Base-by-base conservation (phyloP, 169 alveolate genomes). In the Eimeria maxima region DNA sequence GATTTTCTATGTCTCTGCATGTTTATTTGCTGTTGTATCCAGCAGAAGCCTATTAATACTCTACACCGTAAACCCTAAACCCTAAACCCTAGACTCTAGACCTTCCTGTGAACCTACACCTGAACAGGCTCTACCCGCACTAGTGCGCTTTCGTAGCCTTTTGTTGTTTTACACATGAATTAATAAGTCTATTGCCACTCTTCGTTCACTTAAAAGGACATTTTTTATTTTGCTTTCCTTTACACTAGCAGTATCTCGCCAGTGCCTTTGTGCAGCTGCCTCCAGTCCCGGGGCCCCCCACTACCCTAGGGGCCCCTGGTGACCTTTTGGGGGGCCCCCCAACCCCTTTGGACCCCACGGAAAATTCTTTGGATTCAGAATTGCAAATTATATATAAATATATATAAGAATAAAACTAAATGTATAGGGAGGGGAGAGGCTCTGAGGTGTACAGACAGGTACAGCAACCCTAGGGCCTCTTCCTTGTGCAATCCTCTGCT, bases 81-180 rank as follows among this genome's bases (percentile, higher is more conserved):
- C 55, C 84, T 73, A 73, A 73, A 73, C 55, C n/a, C 55, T 38
- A 73, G 38, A 73, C 84, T 27, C 84, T 44, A 33, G 38, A 73
- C 84, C 50, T 22, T 73, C 44, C 47, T 33, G 84, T 73, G 55
- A 24, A 73, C 4, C 27, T 73, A 33, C 24, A 73, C 84, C 84
- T 44, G 20, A 73, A 13, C 3, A 60, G 6, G 60, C 60, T 53
- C 18, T 13, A 53, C 18, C 60, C 38, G 74, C 74, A 63, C 74
- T 63, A 63, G 42, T 63, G 74, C 67, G 67, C 60, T n/a, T 13
- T 53, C 60, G 6, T 57, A 16, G 16, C 24, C 67, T 57, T 14
- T 24, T 57, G 16, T 57, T 24, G 7, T 57, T 7, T 57, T 18
- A 3, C 18, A 13, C 22, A 13, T 50, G 57, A 5, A n/a, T n/a